Percentiles rank a stretch among this genome's conserved stretches.
phyloP scores from a whole-genome alignment of 352 stramenopile species.

The Thalassiosira sp. region DNA sequence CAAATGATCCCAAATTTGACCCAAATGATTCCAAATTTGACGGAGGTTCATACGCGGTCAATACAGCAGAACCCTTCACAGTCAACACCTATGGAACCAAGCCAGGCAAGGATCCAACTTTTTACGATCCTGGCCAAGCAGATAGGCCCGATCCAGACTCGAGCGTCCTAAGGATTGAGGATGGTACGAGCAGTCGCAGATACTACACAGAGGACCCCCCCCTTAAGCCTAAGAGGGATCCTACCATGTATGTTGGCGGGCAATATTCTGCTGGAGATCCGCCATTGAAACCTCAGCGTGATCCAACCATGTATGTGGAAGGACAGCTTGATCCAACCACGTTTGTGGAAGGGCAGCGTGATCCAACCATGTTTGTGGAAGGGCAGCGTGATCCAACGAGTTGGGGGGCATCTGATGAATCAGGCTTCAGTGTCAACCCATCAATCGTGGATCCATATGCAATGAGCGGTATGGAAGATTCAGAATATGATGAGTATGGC shows the following conservation, averaged over 20 bases:
- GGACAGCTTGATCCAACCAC: conserved; percentile 23
- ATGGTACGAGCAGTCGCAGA: conserved; percentile 5
- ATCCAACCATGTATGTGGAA: conserved; percentile 42
- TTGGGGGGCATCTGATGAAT: not conserved
- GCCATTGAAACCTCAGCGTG: conserved; percentile 40
- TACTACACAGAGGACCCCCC: conserved; percentile 35
- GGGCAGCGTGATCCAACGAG: not conserved
- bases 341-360: conserved; percentile 35
- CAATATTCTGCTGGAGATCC: conserved; percentile 18
- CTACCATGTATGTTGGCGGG: conserved; percentile 44
- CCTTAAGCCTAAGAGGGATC: conserved; percentile 48
- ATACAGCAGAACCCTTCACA: conserved; percentile 18
- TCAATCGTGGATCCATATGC: not conserved
- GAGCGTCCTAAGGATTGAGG: not conserved
- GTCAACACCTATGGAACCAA: conserved; percentile 11
- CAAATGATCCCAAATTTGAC: conserved; percentile 14
- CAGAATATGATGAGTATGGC: not conserved
- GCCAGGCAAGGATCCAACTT: not conserved
- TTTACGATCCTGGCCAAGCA: conserved; percentile 29
- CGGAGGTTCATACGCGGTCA: conserved; percentile 14
- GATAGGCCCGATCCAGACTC: conserved; percentile 18
- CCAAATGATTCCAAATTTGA: conserved; percentile 13
- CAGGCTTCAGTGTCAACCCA: not conserved
- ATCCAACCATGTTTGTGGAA: conserved; percentile 21
- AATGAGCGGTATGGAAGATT: not conserved